Evolutionary conservation across 768 basidiomycete species (phyloP), one percentile per base, ranked within the genome.

Genomic region (Leucocoprinus leucothites): DNA sequence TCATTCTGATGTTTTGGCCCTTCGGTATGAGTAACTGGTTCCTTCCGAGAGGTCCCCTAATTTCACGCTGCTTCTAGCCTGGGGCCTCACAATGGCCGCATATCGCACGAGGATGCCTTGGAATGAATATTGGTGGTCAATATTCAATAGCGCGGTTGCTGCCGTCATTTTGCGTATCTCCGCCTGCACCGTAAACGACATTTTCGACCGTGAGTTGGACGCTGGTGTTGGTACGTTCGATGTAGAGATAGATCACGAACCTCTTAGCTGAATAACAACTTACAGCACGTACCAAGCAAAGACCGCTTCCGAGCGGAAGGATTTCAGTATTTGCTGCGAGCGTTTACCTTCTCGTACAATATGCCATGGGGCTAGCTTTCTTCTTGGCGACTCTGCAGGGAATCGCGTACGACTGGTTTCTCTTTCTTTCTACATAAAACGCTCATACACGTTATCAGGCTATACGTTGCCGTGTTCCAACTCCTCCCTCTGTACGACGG

Each of bases 161-260:
- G 76, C 78, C 0, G 74, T 79, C 56, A 48, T 67, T 26, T 44
- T 81, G 28, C 74, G 76, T 34, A 68, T 75, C 51, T 79, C 80
- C 1, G 81, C 80, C 1, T 82, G 81, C 58, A 80, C 80, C 2
- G 67, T 82, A 28, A 82, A 83, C 56, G 81, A 83, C 56, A 81
- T 83, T 16, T 74, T 80, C 49, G 81, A 83, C 61, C 71, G 76
- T 11, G 61, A 78, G 21, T 68, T 81, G 61, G 81, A 83, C 61
- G 78, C 75, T 19, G 75, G 74, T 48, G 80, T 83, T 56, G 80
- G 81, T 79, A 41, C 51, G 78, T 48, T 1, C 9, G n/a, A n/a
- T 19, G 9, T 8, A 21, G 11, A 28, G 13, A 44, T 9, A 19
- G 36, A 11, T 13, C 2, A n/a, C 21, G n/a, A 16, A n/a, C 6